Percentiles rank a stretch among this genome's conserved stretches.
These are phyloP conservation scores for Allium fistulosum DNA, from an alignment of 106 monocot genomes.

Conservation along the genomic window DNA sequence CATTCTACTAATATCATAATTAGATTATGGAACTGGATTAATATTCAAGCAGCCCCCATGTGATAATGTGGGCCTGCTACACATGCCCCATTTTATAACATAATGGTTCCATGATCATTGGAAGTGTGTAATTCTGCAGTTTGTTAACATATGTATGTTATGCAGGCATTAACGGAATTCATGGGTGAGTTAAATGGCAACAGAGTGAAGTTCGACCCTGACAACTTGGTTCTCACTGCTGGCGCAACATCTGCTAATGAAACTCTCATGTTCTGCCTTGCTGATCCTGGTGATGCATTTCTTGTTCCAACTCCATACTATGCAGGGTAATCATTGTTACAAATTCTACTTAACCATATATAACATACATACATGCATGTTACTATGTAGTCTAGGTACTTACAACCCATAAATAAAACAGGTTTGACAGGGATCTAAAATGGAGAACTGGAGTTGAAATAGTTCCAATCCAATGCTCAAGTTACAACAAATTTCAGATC, in stretches of 20 bases:
- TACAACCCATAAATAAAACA: constrained; percentile 6
- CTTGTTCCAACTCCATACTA: constrained; percentile 86
- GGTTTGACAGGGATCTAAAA: constrained; percentile 76
- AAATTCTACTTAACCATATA: background rate
- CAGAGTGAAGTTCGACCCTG: constrained; percentile 50
- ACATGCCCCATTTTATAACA: no score
- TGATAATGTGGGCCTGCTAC: no score
- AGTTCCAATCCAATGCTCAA: constrained; percentile 58
- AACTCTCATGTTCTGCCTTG: constrained; percentile 75
- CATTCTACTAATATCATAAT: background rate
- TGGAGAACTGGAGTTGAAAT: constrained; percentile 80
- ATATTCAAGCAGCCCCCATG: no score
- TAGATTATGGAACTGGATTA: background rate
- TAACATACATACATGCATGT: background rate
- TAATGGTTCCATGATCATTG: no score
- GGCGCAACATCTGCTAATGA: constrained; percentile 85
- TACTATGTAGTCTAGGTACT: background rate
- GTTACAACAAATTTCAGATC: constrained; percentile 49
- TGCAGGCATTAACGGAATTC: constrained; percentile 57
- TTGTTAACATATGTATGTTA: no score
- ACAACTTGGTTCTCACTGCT: constrained; percentile 64
- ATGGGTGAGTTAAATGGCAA: constrained; percentile 52
- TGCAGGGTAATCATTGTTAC: constrained; percentile 34
- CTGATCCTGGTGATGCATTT: constrained; percentile 64
- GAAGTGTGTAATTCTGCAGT: no score